Percentiles rank a stretch among this genome's conserved stretches.
Conservation (phyloP, 2,329 filamentous ascomycete species). For the Capronia coronata region DNA sequence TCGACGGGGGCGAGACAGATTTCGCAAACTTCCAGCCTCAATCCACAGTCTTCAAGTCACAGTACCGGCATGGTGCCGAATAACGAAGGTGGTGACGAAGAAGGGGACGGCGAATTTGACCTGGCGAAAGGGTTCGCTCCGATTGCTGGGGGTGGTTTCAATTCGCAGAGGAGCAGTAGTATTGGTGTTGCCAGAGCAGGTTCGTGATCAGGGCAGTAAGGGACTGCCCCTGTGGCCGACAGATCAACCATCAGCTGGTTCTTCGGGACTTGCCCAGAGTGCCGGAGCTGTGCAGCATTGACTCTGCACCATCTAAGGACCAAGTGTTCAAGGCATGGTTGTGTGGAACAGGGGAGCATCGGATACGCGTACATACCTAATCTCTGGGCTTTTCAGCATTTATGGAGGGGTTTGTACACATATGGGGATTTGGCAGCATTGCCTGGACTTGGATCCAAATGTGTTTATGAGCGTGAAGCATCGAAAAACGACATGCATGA, state of each 20-base stretch:
- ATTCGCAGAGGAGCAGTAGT: slow-evolving; percentile 23
- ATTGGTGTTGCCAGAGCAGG: slow-evolving; percentile 19
- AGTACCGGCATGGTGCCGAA: background rate
- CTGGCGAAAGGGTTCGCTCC: slow-evolving; percentile 44
- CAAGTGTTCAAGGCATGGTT: no score
- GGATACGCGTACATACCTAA: no score
- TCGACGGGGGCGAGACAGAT: background rate
- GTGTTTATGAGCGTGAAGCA: background rate
- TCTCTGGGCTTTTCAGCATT: background rate
- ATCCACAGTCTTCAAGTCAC: slow-evolving; percentile 4
- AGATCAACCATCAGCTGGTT: no score
- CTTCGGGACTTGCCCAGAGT: background rate
- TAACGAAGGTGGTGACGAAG: slow-evolving; percentile 31
- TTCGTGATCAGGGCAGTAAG: slow-evolving; percentile 6
- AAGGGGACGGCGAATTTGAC: slow-evolving; percentile 43
- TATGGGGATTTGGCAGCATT: background rate
- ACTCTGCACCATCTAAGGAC: no score
- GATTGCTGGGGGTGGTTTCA: slow-evolving; percentile 33
- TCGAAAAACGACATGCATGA: background rate
- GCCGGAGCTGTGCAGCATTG: background rate
- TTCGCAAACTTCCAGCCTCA: slow-evolving; percentile 3
- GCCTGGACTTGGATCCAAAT: background rate
- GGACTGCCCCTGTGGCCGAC: background rate
- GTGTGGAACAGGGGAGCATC: no score
- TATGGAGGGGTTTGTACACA: background rate